Base-by-base conservation (phyloP, 257 asterid species). In the Rubia yunnanensis region DNA sequence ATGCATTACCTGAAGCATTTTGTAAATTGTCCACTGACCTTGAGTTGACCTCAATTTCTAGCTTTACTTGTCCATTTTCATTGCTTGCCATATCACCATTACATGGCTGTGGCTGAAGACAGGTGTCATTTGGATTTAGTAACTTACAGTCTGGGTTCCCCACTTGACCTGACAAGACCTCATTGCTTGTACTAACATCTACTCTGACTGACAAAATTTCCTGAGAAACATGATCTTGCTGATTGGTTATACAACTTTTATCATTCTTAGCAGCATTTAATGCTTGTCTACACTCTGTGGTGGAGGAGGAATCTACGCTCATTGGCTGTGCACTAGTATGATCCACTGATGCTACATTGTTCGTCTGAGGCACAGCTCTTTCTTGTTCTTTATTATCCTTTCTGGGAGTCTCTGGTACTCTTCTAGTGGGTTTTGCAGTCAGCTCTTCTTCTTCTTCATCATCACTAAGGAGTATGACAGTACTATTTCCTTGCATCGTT, bases 401-500 rank as follows among this genome's bases (percentile, higher is more conserved):
- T 64, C 49, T 75, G 32, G 77, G 64, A 65, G 67, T 56, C 50
- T 48, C 80, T 62, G 72, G 74, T 34, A 9, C 60, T 58, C 57
- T 68, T 55, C 61, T 69, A 63, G 79, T 75, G 76, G 81, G 66
- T 70, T 74, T 71, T 50, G 65, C 67, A n/a, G 31, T 68, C 34
- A 62, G 63, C 58, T 36, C 78, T 63, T 69, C 28, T 1, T 50
- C 27, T 7, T 44, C 20, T 73, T 88, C 96, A 50, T 89, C 97
- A 67, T 82, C 97, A 74, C 84, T 79, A 59, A 82, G 82, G 73
- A 86, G 82, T 67, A 89, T 76, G 69, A 83, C 80, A 64, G 80
- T 83, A 70, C 74, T 74, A 20, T 64, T 76, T 71, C 64, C 83
- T 74, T 54, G 69, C 69, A 35, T 24, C n/a, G 82, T 72, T 66